Percentiles rank a stretch among this genome's conserved stretches.
phyloP scores from a whole-genome alignment of 176 grass and related monocot species.

The Musa acuminata region DNA sequence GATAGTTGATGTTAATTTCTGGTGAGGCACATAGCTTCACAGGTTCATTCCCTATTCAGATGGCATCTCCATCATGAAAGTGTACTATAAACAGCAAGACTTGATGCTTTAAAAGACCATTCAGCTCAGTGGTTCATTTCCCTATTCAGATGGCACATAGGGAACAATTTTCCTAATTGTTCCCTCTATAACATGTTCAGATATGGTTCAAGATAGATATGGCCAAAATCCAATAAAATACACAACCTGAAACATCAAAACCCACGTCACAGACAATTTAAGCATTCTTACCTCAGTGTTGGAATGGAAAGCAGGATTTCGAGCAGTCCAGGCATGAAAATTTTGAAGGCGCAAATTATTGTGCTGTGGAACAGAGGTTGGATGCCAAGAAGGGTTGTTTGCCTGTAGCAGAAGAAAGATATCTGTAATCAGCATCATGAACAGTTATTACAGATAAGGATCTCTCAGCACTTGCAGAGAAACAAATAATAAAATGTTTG shows the following conservation, averaged over 20 bases:
- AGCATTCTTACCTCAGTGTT: not conserved
- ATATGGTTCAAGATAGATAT: not conserved
- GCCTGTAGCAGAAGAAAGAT: slow-evolving; percentile 1
- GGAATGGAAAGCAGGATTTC: not conserved
- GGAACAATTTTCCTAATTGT: not conserved
- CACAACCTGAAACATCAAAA: too few relatives aligned
- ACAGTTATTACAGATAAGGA: not conserved
- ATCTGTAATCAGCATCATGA: not conserved
- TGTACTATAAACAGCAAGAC: too few relatives aligned
- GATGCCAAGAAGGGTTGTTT: not conserved
- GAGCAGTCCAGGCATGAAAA: not conserved
- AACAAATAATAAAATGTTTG: not conserved
- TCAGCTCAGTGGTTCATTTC: too few relatives aligned
- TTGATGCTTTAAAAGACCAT: too few relatives aligned
- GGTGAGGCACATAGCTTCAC: too few relatives aligned
- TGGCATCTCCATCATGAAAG: too few relatives aligned
- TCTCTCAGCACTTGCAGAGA: not conserved
- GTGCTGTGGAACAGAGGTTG: not conserved
- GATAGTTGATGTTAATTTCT: too few relatives aligned
- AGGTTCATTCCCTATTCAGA: too few relatives aligned
- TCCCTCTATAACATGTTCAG: not conserved
- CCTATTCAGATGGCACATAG: not conserved
- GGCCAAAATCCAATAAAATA: not conserved
- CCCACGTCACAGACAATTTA: not conserved
- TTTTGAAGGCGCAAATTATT: not conserved